Conservation (phyloP, 176 grass and related monocot species). For the Triticum dicoccoides region DNA sequence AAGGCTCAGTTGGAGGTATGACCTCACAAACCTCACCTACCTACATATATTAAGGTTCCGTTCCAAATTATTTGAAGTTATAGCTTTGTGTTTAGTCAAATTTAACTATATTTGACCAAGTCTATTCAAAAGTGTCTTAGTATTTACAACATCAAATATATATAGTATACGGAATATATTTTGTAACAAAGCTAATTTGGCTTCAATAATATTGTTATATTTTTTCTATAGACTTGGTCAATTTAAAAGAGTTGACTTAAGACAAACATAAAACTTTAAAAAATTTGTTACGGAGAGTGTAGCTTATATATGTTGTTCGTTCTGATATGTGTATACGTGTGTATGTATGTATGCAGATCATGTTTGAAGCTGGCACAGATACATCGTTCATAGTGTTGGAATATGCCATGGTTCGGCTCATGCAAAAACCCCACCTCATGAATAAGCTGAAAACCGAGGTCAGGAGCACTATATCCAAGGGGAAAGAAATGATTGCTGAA, state of each 20-base stretch:
- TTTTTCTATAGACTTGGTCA: background rate
- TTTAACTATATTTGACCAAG: background rate
- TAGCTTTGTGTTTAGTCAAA: background rate
- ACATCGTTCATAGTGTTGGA: constrained; percentile 37
- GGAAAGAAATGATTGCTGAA: background rate
- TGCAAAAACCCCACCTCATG: background rate
- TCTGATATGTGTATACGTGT: background rate
- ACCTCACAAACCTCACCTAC: background rate
- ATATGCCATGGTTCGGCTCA: constrained; percentile 28
- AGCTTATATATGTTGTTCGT: background rate
- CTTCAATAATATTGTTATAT: background rate
- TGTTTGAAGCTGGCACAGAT: constrained; percentile 44
- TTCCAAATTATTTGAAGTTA: background rate
- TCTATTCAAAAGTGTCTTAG: background rate
- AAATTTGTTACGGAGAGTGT: background rate
- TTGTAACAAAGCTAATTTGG: background rate
- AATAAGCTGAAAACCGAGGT: background rate
- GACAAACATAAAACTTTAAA: background rate
- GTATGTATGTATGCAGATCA: background rate
- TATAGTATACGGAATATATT: background rate
- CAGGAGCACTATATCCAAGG: background rate
- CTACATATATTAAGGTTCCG: background rate
- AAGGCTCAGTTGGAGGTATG: background rate
- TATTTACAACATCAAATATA: background rate
- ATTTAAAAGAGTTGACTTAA: background rate